A percentile compares a stretch with the other conserved stretches of the same genome.
Evolutionary conservation across 202 grass and related monocot genomes (phyloP).

Genomic region (Musa balbisiana): DNA sequence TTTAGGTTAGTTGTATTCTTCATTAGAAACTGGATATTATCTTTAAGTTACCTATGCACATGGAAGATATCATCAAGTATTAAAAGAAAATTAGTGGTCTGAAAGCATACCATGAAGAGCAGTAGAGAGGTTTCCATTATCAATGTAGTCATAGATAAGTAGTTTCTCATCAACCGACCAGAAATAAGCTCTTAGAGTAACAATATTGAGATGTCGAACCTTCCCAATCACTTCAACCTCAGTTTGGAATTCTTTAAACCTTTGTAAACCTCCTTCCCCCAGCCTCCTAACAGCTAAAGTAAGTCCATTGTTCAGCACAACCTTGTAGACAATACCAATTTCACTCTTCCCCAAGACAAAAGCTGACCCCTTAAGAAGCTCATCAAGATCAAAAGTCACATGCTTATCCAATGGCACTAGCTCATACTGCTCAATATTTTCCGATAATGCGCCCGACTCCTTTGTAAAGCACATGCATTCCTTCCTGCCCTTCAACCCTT

Average conservation of each 20-base stretch:
- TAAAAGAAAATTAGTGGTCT: neutral
- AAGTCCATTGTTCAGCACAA: conserved; percentile 56
- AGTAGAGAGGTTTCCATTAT: conserved; percentile 65
- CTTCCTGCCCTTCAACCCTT: conserved; percentile 32
- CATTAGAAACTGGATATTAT: neutral
- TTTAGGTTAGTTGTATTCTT: neutral
- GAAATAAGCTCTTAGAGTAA: conserved; percentile 83
- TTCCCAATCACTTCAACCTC: conserved; percentile 88
- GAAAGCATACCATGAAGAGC: conserved; percentile 72
- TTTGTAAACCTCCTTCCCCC: conserved; percentile 80
- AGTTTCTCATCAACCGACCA: conserved; percentile 99
- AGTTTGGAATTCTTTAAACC: conserved; percentile 80
- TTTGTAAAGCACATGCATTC: conserved; percentile 64
- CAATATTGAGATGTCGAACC: conserved; percentile 75
- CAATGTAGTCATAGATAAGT: conserved; percentile 84
- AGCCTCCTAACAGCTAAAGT: conserved; percentile 73
- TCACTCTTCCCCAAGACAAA: conserved; percentile 90
- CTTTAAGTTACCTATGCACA: neutral
- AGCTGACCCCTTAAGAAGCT: conserved; percentile 73
- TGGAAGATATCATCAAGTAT: neutral
- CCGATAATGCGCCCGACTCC: conserved; percentile 32
- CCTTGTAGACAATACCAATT: conserved; percentile 94
- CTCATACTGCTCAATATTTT: conserved; percentile 47
- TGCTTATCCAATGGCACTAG: conserved; percentile 63
- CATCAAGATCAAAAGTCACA: conserved; percentile 61